A percentile compares a stretch with the other conserved stretches of the same genome.
These are phyloP conservation scores for Candida anutae DNA, from an alignment of 1,139 yeast species.

Conservation along the genomic window DNA sequence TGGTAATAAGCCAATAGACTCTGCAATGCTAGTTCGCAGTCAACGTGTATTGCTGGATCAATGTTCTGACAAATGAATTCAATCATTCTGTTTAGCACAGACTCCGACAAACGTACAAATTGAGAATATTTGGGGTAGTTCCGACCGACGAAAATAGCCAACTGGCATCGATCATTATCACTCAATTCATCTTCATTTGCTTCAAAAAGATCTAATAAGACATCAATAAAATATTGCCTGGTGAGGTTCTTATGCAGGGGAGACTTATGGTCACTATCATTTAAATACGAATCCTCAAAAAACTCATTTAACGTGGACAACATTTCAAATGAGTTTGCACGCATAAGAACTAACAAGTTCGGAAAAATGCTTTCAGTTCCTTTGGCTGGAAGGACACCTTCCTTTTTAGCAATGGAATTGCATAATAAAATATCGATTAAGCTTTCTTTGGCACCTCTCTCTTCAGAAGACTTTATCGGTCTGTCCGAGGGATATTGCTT, in stretches of 20 bases:
- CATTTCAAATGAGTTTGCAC: constrained; percentile 47
- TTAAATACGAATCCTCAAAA: constrained; percentile 64
- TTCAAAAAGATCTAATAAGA: constrained; percentile 47
- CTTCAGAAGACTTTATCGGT: constrained; percentile 23
- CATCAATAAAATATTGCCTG: constrained; percentile 62
- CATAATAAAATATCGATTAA: constrained; percentile 50
- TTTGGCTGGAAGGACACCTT: too few species aligned
- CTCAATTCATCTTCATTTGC: constrained; percentile 22
- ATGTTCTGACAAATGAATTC: constrained; percentile 41
- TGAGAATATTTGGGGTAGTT: constrained; percentile 78
- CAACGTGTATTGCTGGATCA: constrained; percentile 19
- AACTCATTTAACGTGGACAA: constrained; percentile 66
- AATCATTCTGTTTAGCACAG: constrained; percentile 41
- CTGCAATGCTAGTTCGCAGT: constrained; percentile 65
- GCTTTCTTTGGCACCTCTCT: constrained; percentile 31
- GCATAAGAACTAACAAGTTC: constrained; percentile 42
- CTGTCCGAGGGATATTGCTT: constrained; percentile 69
- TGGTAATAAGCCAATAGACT: constrained; percentile 56
- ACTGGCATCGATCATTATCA: constrained; percentile 28
- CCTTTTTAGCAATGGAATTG: too few species aligned
- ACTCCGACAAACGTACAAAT: constrained; percentile 62
- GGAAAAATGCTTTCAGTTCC: constrained; percentile 46
- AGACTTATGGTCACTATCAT: constrained; percentile 34
- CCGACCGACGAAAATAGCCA: constrained; percentile 65
- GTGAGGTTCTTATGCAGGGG: constrained; percentile 18